Percentiles rank a stretch among this genome's conserved stretches.
Conservation (phyloP, 2,329 filamentous ascomycete species). For the Akanthomyces uredinophilus region DNA sequence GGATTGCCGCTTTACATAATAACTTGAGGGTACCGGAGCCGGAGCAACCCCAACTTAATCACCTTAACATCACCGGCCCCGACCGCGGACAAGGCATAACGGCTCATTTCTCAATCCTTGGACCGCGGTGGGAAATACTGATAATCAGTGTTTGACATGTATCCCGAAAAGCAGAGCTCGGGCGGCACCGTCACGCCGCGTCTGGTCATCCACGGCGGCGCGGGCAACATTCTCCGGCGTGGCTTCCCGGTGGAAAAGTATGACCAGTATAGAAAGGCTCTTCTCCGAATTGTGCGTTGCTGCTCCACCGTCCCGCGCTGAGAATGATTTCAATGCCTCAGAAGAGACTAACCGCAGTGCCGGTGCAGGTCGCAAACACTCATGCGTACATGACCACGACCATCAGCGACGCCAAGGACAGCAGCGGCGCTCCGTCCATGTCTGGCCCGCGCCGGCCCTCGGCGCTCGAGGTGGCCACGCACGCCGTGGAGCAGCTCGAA, state of each 20-base stretch:
- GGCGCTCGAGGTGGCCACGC: constrained; percentile 68
- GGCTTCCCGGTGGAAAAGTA: constrained; percentile 56
- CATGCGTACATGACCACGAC: constrained; percentile 42
- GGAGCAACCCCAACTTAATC: background rate
- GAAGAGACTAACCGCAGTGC: background rate
- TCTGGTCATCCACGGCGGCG: constrained; percentile 65
- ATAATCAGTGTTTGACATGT: constrained; percentile 28
- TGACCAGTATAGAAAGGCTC: constrained; percentile 51
- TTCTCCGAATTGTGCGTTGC: constrained; percentile 54
- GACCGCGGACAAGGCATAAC: background rate
- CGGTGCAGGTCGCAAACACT: constrained; percentile 38
- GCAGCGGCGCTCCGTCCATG: background rate
- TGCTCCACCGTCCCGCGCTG: background rate
- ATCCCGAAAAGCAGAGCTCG: constrained; percentile 29
- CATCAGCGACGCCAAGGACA: constrained; percentile 1
- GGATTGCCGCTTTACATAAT: constrained; percentile 2
- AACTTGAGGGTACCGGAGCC: constrained; percentile 8
- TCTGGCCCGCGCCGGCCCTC: constrained; percentile 33
- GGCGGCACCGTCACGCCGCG: constrained; percentile 42
- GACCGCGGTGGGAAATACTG: background rate
- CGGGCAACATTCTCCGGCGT: constrained; percentile 60
- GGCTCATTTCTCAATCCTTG: background rate
- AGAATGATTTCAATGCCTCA: background rate
- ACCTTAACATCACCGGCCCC: background rate
- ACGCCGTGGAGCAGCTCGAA: constrained; percentile 72